Evolutionary conservation across 495 filamentous ascomycete genomes (phyloP).

Genomic region (Achaetomiella virescens): DNA sequence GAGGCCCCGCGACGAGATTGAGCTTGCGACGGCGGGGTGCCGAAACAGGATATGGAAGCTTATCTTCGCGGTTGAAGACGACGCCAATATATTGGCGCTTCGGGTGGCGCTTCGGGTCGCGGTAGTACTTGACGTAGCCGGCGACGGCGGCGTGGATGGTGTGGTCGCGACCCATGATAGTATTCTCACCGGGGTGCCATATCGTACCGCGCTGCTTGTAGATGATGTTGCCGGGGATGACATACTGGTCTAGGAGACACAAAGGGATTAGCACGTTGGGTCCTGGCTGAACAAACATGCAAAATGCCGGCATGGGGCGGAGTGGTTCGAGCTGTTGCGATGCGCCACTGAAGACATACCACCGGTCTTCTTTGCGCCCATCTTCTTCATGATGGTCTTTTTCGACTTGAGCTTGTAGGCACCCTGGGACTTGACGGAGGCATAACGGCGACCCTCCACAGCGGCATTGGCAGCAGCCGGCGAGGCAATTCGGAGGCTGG

Average conservation of each 20-base stretch:
- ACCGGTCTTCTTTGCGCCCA: slow-evolving; percentile 88
- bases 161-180: slow-evolving; percentile 90
- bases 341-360: slow-evolving; percentile 43
- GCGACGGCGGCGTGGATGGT: slow-evolving; percentile 81
- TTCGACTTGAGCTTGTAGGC: slow-evolving; percentile 75
- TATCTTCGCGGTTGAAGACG: slow-evolving; percentile 66
- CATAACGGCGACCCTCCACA: slow-evolving; percentile 55
- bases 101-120: slow-evolving; percentile 70
- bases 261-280: not conserved
- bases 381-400: slow-evolving; percentile 84
- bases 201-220: slow-evolving; percentile 91
- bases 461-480: slow-evolving; percentile 23
- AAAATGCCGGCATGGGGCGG: too few relatives aligned
- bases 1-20: slow-evolving; percentile 53
- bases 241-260: slow-evolving; percentile 62
- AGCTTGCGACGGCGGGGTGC: slow-evolving; percentile 62
- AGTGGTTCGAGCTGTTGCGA: too few relatives aligned
- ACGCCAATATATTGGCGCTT: slow-evolving; percentile 89
- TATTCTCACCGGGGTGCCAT: slow-evolving; percentile 94
- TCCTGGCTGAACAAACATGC: too few relatives aligned
- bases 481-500: slow-evolving; percentile 18
- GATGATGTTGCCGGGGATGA: slow-evolving; percentile 93
- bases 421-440: slow-evolving; percentile 80
- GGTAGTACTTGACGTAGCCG: slow-evolving; percentile 95
- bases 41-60: slow-evolving; percentile 67